Evolutionary conservation across 768 basidiomycete species (phyloP), one percentile per base, ranked within the genome.

Genomic region (Daedaleopsis nitida): DNA sequence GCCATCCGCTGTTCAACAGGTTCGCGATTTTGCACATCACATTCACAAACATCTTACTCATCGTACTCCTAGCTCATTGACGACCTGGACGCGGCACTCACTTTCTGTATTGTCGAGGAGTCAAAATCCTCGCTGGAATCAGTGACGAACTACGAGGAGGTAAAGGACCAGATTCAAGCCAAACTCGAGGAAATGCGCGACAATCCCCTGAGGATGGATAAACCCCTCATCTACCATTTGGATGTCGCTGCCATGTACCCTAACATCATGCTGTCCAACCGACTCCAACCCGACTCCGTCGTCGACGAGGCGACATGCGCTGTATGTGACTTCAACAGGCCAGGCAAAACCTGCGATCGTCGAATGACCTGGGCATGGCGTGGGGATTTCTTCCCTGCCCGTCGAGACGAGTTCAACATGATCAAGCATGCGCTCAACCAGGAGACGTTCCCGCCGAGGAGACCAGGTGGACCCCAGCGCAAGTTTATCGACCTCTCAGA

Each of bases 161-260:
- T 98, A 72, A 96, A 95, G 71, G 77, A 74, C 17, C 77, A 89
- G 62, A 97, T 99, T 58, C 82, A 82, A 63, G 71, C 79, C 0
- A 86, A 89, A 49, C 86, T 99, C 32, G 94, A 96, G 71, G 72
- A 86, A 65, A 89, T 98, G 81, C 93, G 94, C 27, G 95, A 98
- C 76, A 86, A 90, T 60, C 96, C 97, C 0, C 83, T 87, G 56
- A 92, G 96, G 14, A 80, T 81, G 45, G 96, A 98, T 77, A 91
- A 87, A 13, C 97, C 97, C 0, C 86, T 98, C 64, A 98, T 99
- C 70, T 99, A 99, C 76, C 97, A 99, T 74, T 76, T 98, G 69
- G 97, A 99, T 69, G 97, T 99, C 64, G 97, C 97, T 2, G 97
- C 97, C 64, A 99, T 99, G 97, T 98, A 99, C 73, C 97, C 97